phyloP scores from a whole-genome alignment of 176 grass and related monocot species.

The Poa pratensis region DNA sequence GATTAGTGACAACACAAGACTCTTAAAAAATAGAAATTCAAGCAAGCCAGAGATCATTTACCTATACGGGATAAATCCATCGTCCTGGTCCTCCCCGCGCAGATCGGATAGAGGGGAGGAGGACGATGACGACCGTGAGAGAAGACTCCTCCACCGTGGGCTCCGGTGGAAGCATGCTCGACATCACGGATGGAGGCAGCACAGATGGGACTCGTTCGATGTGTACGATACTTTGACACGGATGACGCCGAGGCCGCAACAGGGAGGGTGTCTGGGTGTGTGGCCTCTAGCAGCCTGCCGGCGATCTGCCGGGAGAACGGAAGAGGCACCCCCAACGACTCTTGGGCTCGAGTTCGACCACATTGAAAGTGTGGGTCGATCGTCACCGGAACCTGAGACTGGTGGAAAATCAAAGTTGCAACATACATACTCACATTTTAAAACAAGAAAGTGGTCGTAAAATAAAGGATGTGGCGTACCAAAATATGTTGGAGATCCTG shows the following conservation, averaged over 20 bases:
- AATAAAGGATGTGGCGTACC: too few species aligned
- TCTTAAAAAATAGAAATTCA: neutral
- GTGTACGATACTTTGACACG: too few species aligned
- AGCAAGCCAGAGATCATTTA: neutral
- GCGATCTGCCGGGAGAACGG: neutral
- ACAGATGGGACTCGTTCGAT: neutral
- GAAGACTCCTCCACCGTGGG: neutral
- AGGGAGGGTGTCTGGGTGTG: neutral
- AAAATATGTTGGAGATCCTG: too few species aligned
- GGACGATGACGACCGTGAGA: neutral
- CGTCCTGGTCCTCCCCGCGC: neutral
- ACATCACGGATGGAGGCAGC: neutral
- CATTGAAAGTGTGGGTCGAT: neutral
- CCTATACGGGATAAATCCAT: neutral
- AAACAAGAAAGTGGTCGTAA: too few species aligned
- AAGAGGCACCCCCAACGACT: neutral
- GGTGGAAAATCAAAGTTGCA: neutral
- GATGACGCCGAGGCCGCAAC: neutral
- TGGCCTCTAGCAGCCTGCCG: neutral
- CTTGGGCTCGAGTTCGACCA: neutral
- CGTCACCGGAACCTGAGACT: neutral
- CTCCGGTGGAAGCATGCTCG: too few species aligned
- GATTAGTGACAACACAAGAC: too few species aligned
- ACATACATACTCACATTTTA: too few species aligned
- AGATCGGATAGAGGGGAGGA: neutral